phyloP scores from a whole-genome alignment of 129 eudicot species.

The Chrysanthemum seticuspe region DNA sequence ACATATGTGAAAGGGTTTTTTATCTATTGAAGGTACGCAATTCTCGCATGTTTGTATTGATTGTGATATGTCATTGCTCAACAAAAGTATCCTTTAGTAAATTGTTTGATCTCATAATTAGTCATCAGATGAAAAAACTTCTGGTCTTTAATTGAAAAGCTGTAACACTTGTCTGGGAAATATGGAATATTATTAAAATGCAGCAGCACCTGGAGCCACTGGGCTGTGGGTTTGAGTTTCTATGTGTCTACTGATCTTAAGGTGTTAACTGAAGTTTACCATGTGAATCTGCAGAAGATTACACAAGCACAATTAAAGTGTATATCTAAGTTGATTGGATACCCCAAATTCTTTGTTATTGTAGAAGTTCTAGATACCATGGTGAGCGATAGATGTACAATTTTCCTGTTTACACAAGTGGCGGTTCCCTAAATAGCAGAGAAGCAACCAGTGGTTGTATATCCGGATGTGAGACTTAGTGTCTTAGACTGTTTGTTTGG shows the following conservation, averaged over 20 bases:
- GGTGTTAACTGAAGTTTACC: conserved; percentile 1
- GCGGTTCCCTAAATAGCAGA: background rate
- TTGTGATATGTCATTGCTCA: too few relatives aligned
- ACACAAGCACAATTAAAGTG: background rate
- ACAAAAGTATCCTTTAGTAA: too few relatives aligned
- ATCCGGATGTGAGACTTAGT: too few relatives aligned
- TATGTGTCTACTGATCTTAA: conserved; percentile 11
- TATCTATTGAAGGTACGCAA: too few relatives aligned
- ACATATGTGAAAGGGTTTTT: too few relatives aligned
- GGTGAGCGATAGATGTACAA: background rate
- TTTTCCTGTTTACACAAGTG: conserved; percentile 9
- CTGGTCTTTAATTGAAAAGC: background rate
- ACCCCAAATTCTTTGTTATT: background rate
- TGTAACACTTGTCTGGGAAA: conserved; percentile 20
- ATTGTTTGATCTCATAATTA: background rate
- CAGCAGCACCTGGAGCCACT: background rate
- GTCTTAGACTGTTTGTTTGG: too few relatives aligned
- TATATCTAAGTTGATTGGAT: conserved; percentile 25
- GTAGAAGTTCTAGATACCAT: background rate
- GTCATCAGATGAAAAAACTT: background rate
- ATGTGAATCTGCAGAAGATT: conserved; percentile 13
- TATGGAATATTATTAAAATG: conserved; percentile 14
- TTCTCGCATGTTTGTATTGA: too few relatives aligned
- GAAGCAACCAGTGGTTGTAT: background rate
- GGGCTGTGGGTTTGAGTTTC: conserved; percentile 13